Evolutionary conservation across 805 yeast species (phyloP), one percentile per base, ranked within the genome.

Genomic region (Wickerhamomyces alni): DNA sequence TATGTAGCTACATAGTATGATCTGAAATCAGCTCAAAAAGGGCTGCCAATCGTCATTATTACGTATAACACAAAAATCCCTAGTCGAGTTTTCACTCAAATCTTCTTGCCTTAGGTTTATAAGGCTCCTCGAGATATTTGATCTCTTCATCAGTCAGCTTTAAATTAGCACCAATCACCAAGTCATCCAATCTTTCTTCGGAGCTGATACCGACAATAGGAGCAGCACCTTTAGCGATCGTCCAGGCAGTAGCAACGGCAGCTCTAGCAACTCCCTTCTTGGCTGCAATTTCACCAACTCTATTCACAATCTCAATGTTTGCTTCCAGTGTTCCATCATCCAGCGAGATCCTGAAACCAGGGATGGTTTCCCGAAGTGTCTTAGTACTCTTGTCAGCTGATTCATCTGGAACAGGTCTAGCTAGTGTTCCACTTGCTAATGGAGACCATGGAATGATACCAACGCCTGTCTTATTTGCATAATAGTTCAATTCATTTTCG

Each of bases 371-470:
- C 6, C 24, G 24, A 21, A 21, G 24, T 21, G 8, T 6, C 7
- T 29, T 27, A 3, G 36, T 36, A 3, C 54, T 37, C 9, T 31
- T 21, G 7, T 30, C 31, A 25, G 42, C 44, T 5, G 36, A 37
- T 5, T 53, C 37, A 6, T 36, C 25, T 5, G 25, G 36, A 26
- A 42, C 45, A 1, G 82, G 77, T 39, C 78, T 63, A 2, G 79
- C 66, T 33, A 77, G 59, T 3, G 70, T 25, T 4, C 83, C 83
- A 41, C 72, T 57, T 7, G 76, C 78, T 40, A 65, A 55, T 27
- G 82, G 82, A 12, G 77, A 69, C 74, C 76, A 77, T 5, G 82
- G 82, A 40, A 75, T 70, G n/a, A 75, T 38, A 2, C 77, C 80
- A 25, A 78, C 70, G 7, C 69, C 69, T 17, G 70, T 68, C 30